A percentile compares a stretch with the other conserved stretches of the same genome.
Evolutionary conservation across 305 asterid genomes (phyloP).

Genomic region (Solanum hybrid): DNA sequence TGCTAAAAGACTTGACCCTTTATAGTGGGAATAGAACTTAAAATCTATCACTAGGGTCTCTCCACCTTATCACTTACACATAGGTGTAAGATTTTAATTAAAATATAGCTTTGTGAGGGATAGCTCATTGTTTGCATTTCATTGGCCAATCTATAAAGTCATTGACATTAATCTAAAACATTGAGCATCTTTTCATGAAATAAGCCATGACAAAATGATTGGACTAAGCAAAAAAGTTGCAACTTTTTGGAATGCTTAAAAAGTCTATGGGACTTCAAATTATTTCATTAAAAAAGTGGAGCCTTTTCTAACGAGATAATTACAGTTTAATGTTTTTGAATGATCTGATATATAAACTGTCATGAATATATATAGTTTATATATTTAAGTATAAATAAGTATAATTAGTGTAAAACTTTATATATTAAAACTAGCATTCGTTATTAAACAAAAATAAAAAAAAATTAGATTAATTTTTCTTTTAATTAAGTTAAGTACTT

Average conservation of each 20-base stretch:
- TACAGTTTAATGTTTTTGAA: background rate
- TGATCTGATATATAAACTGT: background rate
- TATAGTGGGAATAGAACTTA: background rate
- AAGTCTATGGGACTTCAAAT: background rate
- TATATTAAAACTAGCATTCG: background rate
- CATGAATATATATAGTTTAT: background rate
- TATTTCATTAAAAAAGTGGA: background rate
- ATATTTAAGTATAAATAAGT: background rate
- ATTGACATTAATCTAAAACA: background rate
- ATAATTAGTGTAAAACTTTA: background rate
- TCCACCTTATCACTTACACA: background rate
- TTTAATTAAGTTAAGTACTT: background rate
- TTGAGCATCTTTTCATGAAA: background rate
- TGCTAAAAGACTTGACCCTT: background rate
- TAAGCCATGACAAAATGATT: constrained; percentile 5
- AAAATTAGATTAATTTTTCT: background rate
- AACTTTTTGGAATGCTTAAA: background rate
- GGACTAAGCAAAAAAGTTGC: background rate
- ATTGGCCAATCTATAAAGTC: background rate
- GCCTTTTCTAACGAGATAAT: background rate
- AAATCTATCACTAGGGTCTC: background rate
- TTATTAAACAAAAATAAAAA: background rate
- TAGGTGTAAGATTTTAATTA: background rate
- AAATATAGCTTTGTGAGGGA: background rate
- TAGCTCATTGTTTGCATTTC: background rate